Evolutionary conservation across 768 basidiomycete species (phyloP), one percentile per base, ranked within the genome.

Genomic region (Lactifluus echinatus): DNA sequence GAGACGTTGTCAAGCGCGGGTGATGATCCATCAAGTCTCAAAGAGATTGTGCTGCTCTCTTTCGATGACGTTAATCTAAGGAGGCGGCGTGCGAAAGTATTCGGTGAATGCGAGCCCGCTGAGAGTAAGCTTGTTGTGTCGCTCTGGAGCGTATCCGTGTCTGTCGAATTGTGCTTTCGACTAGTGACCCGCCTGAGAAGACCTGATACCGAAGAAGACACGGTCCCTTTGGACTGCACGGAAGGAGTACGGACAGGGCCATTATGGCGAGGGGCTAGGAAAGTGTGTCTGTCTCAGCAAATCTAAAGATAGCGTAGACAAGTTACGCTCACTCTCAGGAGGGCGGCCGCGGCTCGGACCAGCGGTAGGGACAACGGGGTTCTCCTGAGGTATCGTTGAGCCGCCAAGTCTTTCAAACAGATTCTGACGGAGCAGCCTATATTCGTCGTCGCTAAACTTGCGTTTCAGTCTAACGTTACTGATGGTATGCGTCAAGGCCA

Each of bases 371-470:
- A 88, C 81, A 42, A 88, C 67, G 23, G 88, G 74, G 10, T 66
- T 69, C 68, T 90, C 88, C 37, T 76, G 74, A 5, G 87, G 86
- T 21, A 87, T 75, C 8, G 73, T 66, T 24, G 74, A 76, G 59
- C 72, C 80, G 15, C 87, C 77, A 65, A 89, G 81, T 51, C 90
- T 80, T 67, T 91, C 87, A 63, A 93, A 92, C 37, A 93, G 74
- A 66, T 84, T 89, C 69, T 90, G 89, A 43, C 90, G 83, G 12
- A 93, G 77, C 42, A 92, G 69, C 50, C 89, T 83, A 68, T 92
- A 92, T 67, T 90, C 90, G 63, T 91, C 87, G 70, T 92, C 87
- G 66, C 90, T 92, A n/a, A 68, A 8, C 48, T 29, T 56, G 47
- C 33, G 56, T 17, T 28, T 53, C 31, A 37, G 47, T 21, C 23